Percentiles rank a stretch among this genome's conserved stretches.
Evolutionary conservation across 1,284 basidiomycete genomes (phyloP).

Genomic region (Psilocybe mexicana): DNA sequence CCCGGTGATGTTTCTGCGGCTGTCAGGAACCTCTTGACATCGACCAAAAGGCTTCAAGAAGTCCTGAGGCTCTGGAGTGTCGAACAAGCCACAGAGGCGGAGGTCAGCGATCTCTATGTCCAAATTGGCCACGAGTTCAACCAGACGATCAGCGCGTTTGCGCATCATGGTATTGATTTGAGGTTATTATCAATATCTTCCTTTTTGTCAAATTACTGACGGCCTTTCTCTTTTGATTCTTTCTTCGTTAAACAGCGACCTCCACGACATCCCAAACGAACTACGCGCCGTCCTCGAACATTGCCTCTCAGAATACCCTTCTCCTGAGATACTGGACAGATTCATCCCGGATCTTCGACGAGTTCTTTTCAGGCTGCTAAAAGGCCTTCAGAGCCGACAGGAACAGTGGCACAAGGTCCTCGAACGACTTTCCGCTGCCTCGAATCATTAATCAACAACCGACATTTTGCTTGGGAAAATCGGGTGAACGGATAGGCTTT

Average conservation of each 20-base stretch:
- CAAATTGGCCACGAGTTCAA: slow-evolving; percentile 94
- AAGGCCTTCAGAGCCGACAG: slow-evolving; percentile 84
- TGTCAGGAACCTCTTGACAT: slow-evolving; percentile 83
- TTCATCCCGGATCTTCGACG: slow-evolving; percentile 83
- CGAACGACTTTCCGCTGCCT: background rate
- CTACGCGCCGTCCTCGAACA: slow-evolving; percentile 84
- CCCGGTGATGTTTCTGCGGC: slow-evolving; percentile 57
- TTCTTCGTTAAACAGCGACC: slow-evolving; percentile 59
- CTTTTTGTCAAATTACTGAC: background rate
- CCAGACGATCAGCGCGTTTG: slow-evolving; percentile 79
- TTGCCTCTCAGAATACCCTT: slow-evolving; percentile 84
- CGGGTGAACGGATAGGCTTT: no score
- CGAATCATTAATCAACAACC: background rate
- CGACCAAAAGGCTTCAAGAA: slow-evolving; percentile 87
- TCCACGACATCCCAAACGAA: slow-evolving; percentile 78
- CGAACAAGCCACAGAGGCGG: slow-evolving; percentile 64
- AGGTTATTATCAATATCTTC: slow-evolving; percentile 47
- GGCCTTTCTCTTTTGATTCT: background rate
- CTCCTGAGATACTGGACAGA: slow-evolving; percentile 66
- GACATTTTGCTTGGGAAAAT: no score
- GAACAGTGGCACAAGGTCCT: slow-evolving; percentile 54
- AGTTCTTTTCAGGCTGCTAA: slow-evolving; percentile 80
- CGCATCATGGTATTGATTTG: slow-evolving; percentile 76
- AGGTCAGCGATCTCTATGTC: slow-evolving; percentile 93
- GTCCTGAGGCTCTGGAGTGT: slow-evolving; percentile 77